These are phyloP conservation scores for Cytospora leucostoma DNA, from an alignment of 2,329 filamentous ascomycete genomes.

Conservation along the genomic window DNA sequence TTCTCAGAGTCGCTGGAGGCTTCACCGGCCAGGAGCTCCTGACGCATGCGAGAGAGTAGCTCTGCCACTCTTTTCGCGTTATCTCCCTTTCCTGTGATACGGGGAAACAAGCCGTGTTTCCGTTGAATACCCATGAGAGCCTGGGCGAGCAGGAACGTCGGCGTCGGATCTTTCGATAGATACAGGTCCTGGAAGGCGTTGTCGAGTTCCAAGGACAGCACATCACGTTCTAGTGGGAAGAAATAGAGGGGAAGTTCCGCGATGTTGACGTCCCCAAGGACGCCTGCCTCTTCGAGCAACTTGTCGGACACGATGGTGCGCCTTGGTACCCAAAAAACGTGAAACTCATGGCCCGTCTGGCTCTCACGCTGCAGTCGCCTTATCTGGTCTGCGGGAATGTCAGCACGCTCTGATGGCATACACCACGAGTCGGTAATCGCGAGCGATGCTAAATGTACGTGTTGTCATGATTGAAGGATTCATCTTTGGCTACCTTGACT, in stretches of 20 bases:
- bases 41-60: constrained; percentile 85
- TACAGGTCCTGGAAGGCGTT: constrained; percentile 87
- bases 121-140: constrained; percentile 94
- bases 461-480: constrained; percentile 35
- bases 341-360: constrained; percentile 91
- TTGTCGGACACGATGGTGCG: constrained; percentile 90
- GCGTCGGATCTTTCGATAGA: constrained; percentile 84
- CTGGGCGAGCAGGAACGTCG: constrained; percentile 84
- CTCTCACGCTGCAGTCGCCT: constrained; percentile 85
- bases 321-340: constrained; percentile 93
- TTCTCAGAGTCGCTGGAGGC: constrained; percentile 63
- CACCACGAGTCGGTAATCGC: constrained; percentile 35
- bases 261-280: constrained; percentile 89
- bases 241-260: constrained; percentile 87
- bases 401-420: constrained; percentile 60
- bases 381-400: constrained; percentile 77
- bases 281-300: constrained; percentile 87
- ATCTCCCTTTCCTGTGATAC: constrained; percentile 93
- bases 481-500: constrained; percentile 57
- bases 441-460: constrained; percentile 46
- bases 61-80: constrained; percentile 89
- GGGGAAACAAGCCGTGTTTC: constrained; percentile 88
- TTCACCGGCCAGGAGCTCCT: constrained; percentile 81
- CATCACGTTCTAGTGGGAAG: constrained; percentile 86
- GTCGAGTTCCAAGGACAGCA: constrained; percentile 87